Evolutionary conservation across 306 rosid species (phyloP).

Genomic region (Hippophae gyantsensis): DNA sequence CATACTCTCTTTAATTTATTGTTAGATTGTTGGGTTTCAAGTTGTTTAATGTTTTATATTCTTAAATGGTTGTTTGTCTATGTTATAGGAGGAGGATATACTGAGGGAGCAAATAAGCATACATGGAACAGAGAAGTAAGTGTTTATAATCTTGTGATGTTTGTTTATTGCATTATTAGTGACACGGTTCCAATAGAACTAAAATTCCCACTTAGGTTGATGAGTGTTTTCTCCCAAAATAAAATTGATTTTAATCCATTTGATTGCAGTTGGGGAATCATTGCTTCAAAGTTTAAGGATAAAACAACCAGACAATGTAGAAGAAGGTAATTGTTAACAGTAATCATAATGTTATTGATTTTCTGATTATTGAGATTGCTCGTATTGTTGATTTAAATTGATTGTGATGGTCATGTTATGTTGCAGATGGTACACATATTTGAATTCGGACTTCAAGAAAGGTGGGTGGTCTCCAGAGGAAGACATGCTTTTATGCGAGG

Average conservation of each 20-base stretch:
- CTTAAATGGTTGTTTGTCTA: conserved; percentile 15
- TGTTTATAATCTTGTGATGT: conserved; percentile 11
- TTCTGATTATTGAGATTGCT: conserved; percentile 1
- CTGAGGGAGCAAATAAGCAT: conserved; percentile 66
- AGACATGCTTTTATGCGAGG: conserved; percentile 95
- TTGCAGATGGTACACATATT: conserved; percentile 93
- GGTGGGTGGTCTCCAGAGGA: conserved; percentile 99
- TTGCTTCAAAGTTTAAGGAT: conserved; percentile 92
- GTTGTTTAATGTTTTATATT: background rate
- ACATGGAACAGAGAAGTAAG: conserved; percentile 94
- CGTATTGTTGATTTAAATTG: conserved; percentile 11
- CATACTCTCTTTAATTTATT: background rate
- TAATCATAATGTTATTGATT: conserved; percentile 20
- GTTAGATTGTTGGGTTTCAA: background rate
- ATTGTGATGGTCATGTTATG: conserved; percentile 15
- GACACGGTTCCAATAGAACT: background rate
- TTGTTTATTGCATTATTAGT: background rate
- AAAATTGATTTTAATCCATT: conserved; percentile 6
- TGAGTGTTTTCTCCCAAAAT: background rate
- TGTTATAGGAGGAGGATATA: conserved; percentile 93
- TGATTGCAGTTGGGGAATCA: conserved; percentile 76
- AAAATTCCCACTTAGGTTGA: background rate
- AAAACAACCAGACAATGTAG: conserved; percentile 99
- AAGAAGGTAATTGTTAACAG: conserved; percentile 63
- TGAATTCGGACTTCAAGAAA: conserved; percentile 98